Base-by-base conservation (phyloP, 2,329 filamentous ascomycete species). In the Epichloe bromicola region DNA sequence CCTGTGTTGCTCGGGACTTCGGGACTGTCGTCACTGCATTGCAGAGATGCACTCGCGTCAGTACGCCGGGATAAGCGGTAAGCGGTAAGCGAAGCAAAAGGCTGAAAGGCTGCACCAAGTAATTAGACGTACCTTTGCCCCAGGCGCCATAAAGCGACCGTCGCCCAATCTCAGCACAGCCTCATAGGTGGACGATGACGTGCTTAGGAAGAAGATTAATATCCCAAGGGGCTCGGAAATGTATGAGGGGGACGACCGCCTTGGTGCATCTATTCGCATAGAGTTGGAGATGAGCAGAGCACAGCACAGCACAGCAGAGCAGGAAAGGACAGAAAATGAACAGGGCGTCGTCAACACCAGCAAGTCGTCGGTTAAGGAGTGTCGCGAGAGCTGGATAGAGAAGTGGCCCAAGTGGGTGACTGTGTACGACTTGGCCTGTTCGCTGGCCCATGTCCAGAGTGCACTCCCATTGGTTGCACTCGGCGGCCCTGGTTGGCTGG, bases 1-100 rank as follows among this genome's bases (percentile, higher is more conserved):
- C 51, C 53, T 49, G 51, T 50, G 51, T 34, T 54, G 51, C 51
- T 53, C 53, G 46, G 52, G 45, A 45, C 43, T 38, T 53, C 53
- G 46, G 52, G 45, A 45, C 43, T 38, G 51, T 42, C 33, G 51
- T 47, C 20, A 40, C 44, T 45, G n/a, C 43, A 10, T 38, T 36
- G n/a, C 15, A n/a, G 49, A 23, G 33, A 19, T 26, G 48, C 10
- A n/a, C 33, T 38, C 17, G 48, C 26, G 19, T 50, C 26, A 46
- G 34, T 19, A 3, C 11, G 33, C 41, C 23, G 17, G 11, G n/a
- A n/a, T 5, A 34, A 15, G 7, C 20, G 12, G 23, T 26, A 26
- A 3, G 23, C 23, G n/a, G 19, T 5, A 34, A 15, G 4, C 20
- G 12, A 39, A 34, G n/a, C 12, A 14, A 6, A 23, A 23, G 5